A percentile compares a stretch with the other conserved stretches of the same genome.
phyloP scores from a whole-genome alignment of 805 yeast species.

The Barnettozyma wickerhamii region DNA sequence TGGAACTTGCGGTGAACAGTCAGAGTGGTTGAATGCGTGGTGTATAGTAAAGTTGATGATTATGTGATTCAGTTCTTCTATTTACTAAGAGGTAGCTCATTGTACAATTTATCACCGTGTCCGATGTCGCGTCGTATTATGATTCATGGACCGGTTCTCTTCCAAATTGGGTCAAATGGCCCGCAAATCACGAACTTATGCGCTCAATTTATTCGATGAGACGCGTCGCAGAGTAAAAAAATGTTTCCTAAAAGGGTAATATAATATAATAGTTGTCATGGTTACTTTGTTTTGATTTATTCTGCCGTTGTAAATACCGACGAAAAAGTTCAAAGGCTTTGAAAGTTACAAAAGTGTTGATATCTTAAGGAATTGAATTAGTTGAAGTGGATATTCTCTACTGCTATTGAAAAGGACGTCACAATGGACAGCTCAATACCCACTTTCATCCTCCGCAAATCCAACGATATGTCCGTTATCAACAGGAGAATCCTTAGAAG shows the following conservation, averaged over 20 bases:
- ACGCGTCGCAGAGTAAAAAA: neutral
- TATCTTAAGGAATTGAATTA: no score
- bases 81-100: no score
- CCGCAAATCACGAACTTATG: neutral
- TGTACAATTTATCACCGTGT: no score
- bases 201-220: neutral
- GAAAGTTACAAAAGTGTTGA: no score
- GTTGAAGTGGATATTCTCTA: no score
- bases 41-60: neutral
- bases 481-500: constrained; percentile 28
- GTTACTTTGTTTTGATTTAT: constrained; percentile 2
- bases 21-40: constrained; percentile 38
- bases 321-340: no score
- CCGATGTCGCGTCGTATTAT: no score
- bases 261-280: neutral
- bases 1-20: constrained; percentile 95
- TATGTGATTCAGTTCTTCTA: neutral
- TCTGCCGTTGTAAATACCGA: neutral
- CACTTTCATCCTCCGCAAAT: constrained; percentile 1
- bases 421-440: no score
- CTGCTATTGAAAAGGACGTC: no score
- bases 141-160: no score
- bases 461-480: constrained; percentile 3
- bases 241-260: constrained; percentile 1
- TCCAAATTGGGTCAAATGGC: no score